Base-by-base conservation (phyloP, 2,329 filamentous ascomycete genomes). In the Zasmidium cellare region DNA sequence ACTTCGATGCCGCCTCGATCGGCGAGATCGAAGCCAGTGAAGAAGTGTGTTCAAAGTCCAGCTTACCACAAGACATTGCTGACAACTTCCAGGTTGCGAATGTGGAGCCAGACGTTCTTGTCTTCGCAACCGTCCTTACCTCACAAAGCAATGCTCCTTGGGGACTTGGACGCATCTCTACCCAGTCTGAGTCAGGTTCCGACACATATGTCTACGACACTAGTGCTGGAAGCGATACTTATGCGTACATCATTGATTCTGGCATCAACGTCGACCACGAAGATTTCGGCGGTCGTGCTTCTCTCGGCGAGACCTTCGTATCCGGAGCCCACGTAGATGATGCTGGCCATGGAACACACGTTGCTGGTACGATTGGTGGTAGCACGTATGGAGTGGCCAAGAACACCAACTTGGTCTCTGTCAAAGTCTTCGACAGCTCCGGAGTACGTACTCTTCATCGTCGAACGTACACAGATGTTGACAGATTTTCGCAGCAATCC, bases 341-440 rank as follows among this genome's bases (percentile, higher is more conserved):
- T 62, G 82, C 85, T 66, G 85, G 85, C 11, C 85, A 87, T 71
- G 85, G 85, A 45, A 84, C 77, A 55, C 85, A 87, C 74, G 83
- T 86, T 22, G 79, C 84, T 14, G 85, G 83, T 20, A 87, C 84
- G n/a, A 81, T 86, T 46, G 85, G 76, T 19, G 83, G 84, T 38
- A 76, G 74, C 53, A 86, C 81, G 2, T 87, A 82, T 56, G 85
- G 85, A 60, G 83, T 87, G 84, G 82, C 85, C 65, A 86, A 86
- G 75, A 80, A 80, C 54, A 79, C 79, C 56, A 73, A 76, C 55
- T 72, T 86, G 46, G 72, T 85, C 53, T 82, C 79, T 38, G 83
- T 87, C 73, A 87, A 87, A 77, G 84, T 87, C 7, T 67, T 77
- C 14, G 60, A 72, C 41, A 60, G 60, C 19, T 69, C 70, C 1